These are phyloP conservation scores for Diplogelasinospora grovesii DNA, from an alignment of 495 filamentous ascomycete species.

Conservation along the genomic window DNA sequence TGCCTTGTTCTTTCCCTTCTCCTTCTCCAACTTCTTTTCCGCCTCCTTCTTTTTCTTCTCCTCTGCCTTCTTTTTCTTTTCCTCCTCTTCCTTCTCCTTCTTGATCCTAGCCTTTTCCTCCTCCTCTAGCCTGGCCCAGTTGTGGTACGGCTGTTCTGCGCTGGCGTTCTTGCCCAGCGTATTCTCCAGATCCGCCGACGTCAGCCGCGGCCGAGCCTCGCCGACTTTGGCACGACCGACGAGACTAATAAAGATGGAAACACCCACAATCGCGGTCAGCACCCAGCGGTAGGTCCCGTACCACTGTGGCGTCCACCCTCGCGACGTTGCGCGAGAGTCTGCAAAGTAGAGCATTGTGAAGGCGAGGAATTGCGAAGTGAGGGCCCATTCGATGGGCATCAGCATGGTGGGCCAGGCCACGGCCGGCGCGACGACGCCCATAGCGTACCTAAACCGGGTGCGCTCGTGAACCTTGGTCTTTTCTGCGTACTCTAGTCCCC, in stretches of 20 bases:
- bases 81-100: constrained; percentile 28
- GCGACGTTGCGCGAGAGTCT: constrained; percentile 65
- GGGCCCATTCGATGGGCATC: constrained; percentile 77
- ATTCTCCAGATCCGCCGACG: constrained; percentile 59
- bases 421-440: constrained; percentile 75
- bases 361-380: constrained; percentile 83
- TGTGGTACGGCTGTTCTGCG: constrained; percentile 32
- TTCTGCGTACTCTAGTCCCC: constrained; percentile 68
- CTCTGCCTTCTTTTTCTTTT: constrained; percentile 26
- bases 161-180: too few species aligned
- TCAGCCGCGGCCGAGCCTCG: constrained; percentile 38
- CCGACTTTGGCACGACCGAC: constrained; percentile 82
- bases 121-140: constrained; percentile 29
- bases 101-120: constrained; percentile 26
- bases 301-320: constrained; percentile 86
- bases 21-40: constrained; percentile 20
- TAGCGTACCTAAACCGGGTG: constrained; percentile 59
- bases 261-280: constrained; percentile 87
- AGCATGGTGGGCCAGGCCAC: constrained; percentile 92
- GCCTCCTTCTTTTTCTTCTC: constrained; percentile 21
- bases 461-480: constrained; percentile 26
- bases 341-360: constrained; percentile 88
- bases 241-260: constrained; percentile 76
- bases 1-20: constrained; percentile 11
- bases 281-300: constrained; percentile 93